Percentiles rank a stretch among this genome's conserved stretches.
phyloP scores from a whole-genome alignment of 2,329 filamentous ascomycete species.

The Coniochaeta prunicola region DNA sequence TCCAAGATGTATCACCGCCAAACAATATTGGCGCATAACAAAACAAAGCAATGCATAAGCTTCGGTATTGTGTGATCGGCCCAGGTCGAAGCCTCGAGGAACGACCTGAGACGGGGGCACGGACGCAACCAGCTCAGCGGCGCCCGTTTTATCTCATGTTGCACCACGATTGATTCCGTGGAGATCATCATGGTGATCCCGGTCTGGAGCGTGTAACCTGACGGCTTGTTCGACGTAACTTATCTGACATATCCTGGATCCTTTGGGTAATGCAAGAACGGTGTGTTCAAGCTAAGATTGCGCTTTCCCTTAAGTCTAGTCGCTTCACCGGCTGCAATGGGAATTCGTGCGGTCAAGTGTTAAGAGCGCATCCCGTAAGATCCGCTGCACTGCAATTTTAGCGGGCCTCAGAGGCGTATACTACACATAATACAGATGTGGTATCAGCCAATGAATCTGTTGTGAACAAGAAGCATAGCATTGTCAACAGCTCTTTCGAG shows the following conservation, averaged over 20 bases:
- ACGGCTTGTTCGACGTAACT: too few species aligned
- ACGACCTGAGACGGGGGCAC: constrained; percentile 13
- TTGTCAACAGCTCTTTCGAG: neutral
- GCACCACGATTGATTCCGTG: neutral
- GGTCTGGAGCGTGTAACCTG: neutral
- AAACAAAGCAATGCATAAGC: constrained; percentile 7
- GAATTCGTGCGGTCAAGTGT: neutral
- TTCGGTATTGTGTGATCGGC: constrained; percentile 14
- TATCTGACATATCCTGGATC: too few species aligned
- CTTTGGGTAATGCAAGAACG: too few species aligned
- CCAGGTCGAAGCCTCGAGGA: constrained; percentile 17
- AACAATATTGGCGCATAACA: neutral
- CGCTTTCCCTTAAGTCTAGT: neutral
- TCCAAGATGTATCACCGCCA: neutral
- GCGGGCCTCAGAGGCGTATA: neutral
- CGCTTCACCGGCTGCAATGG: neutral
- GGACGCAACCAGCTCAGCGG: constrained; percentile 3
- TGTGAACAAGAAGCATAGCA: neutral
- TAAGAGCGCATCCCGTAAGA: neutral
- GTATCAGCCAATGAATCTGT: too few species aligned
- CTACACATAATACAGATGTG: too few species aligned
- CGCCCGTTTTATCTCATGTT: neutral
- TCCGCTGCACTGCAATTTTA: neutral
- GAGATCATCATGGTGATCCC: neutral
- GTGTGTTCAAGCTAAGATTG: too few species aligned